Percentiles rank a stretch among this genome's conserved stretches.
Conservation (phyloP, 352 stramenopile genomes). For the Plasmopara muralis region DNA sequence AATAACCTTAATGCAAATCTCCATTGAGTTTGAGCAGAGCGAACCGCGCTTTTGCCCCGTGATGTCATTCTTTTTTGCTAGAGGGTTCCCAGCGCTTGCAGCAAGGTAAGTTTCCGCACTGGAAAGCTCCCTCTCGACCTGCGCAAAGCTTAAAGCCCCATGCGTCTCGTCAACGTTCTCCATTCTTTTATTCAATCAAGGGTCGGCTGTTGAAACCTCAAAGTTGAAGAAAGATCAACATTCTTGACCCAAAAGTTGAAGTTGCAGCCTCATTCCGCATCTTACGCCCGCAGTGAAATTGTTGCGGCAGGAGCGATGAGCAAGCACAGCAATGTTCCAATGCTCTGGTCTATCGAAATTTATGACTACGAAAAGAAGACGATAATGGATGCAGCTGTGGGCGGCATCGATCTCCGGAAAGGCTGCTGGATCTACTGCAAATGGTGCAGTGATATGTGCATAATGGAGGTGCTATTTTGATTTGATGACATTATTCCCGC, state of each 20-base stretch:
- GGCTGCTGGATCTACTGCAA: conserved; percentile 51
- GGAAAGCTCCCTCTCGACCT: conserved; percentile 63
- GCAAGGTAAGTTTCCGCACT: conserved; percentile 55
- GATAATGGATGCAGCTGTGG: conserved; percentile 34
- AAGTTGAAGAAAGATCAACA: conserved; percentile 59
- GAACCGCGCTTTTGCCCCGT: conserved; percentile 1
- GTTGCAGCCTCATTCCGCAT: conserved; percentile 27
- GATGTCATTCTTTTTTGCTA: conserved; percentile 2
- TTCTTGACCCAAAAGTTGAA: conserved; percentile 28
- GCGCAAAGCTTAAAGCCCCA: conserved; percentile 34
- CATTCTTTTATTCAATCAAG: conserved; percentile 20
- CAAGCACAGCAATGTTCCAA: neutral
- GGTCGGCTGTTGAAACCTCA: conserved; percentile 13
- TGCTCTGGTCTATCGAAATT: conserved; percentile 30
- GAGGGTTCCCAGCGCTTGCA: conserved; percentile 3
- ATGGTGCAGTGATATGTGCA: conserved; percentile 15
- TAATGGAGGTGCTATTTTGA: neutral
- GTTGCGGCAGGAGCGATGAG: conserved; percentile 4
- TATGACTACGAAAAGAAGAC: conserved; percentile 43
- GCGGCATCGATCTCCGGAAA: conserved; percentile 34
- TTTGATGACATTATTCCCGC: neutral
- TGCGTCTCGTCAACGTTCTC: conserved; percentile 1
- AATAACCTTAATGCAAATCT: neutral
- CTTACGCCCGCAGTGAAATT: conserved; percentile 5
- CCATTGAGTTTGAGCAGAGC: neutral